Evolutionary conservation across 768 basidiomycete species (phyloP), one percentile per base, ranked within the genome.

Genomic region (Ephemerocybe angulata): DNA sequence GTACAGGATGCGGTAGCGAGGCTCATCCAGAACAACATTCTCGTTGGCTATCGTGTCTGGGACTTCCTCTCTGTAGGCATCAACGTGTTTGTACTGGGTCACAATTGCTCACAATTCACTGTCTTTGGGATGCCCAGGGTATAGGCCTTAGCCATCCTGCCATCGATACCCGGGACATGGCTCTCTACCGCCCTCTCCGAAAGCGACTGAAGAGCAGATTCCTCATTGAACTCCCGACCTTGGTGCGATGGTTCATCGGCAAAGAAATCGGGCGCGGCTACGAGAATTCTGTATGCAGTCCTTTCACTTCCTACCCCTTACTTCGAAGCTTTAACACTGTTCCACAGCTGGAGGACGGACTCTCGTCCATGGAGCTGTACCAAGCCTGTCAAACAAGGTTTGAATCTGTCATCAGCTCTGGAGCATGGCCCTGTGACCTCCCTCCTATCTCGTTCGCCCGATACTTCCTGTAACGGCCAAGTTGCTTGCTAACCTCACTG

Each of bases 41-140:
- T 84, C 25, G 72, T 84, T n/a, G 82, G 83, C n/a, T 76, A 84
- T 60, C 67, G 71, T 29, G 63, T 83, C 19, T 83, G 81, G 81
- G 68, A 72, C 38, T 76, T 80, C 58, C 65, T 83, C 55, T 81
- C 81, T 46, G 82, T 80, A 60, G 47, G 74, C 67, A 47, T 46
- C 42, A n/a, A n/a, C n/a, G n/a, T n/a, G n/a, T n/a, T n/a, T n/a
- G n/a, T n/a, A n/a, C n/a, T n/a, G n/a, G n/a, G n/a, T n/a, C n/a
- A 11, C 21, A 27, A 37, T 27, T 24, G 3, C 12, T 5, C 13
- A 7, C 15, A 12, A 15, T 28, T 33, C n/a, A 42, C 24, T 19
- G 1, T 28, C 28, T 17, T 31, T 28, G 5, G 25, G 4, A 24
- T 42, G 35, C n/a, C n/a, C 60, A 84, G 81, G 74, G 81, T 13